Conservation (phyloP, 176 grass and related monocot species). For the Carex parvula region DNA sequence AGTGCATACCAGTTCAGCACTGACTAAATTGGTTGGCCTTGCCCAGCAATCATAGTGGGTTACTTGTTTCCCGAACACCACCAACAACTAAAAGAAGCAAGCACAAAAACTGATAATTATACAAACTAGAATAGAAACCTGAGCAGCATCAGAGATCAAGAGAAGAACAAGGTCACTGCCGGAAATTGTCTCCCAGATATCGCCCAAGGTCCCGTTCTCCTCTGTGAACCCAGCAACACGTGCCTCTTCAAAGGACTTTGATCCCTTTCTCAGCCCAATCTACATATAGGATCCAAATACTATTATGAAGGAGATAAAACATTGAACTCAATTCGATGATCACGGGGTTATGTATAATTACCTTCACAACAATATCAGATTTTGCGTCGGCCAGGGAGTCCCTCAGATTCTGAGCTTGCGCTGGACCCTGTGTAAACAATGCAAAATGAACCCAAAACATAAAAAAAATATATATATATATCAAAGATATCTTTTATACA, state of each 20-base stretch:
- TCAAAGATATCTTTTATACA: background rate
- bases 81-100: background rate
- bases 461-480: background rate
- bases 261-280: constrained; percentile 89
- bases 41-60: background rate
- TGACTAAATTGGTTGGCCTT: background rate
- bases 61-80: background rate
- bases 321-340: background rate
- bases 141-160: constrained; percentile 92
- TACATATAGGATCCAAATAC: constrained; percentile 25
- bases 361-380: constrained; percentile 93
- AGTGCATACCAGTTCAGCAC: background rate
- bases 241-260: constrained; percentile 76
- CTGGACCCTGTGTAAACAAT: constrained; percentile 53
- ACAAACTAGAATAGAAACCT: constrained; percentile 31
- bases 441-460: background rate
- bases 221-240: constrained; percentile 75
- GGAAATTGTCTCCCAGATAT: constrained; percentile 84
- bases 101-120: background rate
- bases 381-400: constrained; percentile 71
- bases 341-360: constrained; percentile 12
- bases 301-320: background rate
- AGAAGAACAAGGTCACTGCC: constrained; percentile 82
- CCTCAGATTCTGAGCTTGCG: constrained; percentile 90
- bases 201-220: constrained; percentile 70